phyloP scores from a whole-genome alignment of 352 stramenopile genomes.

The Phytophthora agathidicida region DNA sequence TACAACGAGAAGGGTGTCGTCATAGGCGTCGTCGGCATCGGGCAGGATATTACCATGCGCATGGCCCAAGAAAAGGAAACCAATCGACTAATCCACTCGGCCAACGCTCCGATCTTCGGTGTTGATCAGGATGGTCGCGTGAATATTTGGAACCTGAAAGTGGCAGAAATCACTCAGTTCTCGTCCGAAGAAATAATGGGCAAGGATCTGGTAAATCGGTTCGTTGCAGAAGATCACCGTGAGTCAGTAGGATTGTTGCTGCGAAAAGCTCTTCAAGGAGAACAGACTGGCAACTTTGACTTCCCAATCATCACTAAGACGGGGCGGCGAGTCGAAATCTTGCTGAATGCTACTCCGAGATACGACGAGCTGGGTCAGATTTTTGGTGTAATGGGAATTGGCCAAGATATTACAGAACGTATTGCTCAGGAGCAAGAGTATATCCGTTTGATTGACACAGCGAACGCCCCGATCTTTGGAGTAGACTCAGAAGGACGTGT shows the following conservation, averaged over 20 bases:
- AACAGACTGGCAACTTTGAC: slow-evolving; percentile 83
- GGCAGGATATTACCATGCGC: slow-evolving; percentile 65
- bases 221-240: slow-evolving; percentile 43
- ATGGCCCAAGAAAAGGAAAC: slow-evolving; percentile 79
- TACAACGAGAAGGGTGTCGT: slow-evolving; percentile 64
- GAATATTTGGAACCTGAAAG: slow-evolving; percentile 84
- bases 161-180: slow-evolving; percentile 77
- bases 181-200: slow-evolving; percentile 81
- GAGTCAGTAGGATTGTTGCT: slow-evolving; percentile 29
- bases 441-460: slow-evolving; percentile 70
- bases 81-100: slow-evolving; percentile 66
- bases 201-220: slow-evolving; percentile 67
- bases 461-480: slow-evolving; percentile 78
- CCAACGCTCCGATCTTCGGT: slow-evolving; percentile 80
- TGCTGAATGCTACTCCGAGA: slow-evolving; percentile 72
- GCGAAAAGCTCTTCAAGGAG: slow-evolving; percentile 50
- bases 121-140: slow-evolving; percentile 61
- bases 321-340: slow-evolving; percentile 52
- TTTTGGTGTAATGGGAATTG: slow-evolving; percentile 83
- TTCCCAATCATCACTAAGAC: slow-evolving; percentile 68
- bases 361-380: slow-evolving; percentile 71
- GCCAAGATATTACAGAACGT: slow-evolving; percentile 71
- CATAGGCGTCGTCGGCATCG: slow-evolving; percentile 67
- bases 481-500: slow-evolving; percentile 63
- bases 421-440: slow-evolving; percentile 74